Base-by-base conservation (phyloP, 768 basidiomycete genomes). In the Xerocomellus intermedius region DNA sequence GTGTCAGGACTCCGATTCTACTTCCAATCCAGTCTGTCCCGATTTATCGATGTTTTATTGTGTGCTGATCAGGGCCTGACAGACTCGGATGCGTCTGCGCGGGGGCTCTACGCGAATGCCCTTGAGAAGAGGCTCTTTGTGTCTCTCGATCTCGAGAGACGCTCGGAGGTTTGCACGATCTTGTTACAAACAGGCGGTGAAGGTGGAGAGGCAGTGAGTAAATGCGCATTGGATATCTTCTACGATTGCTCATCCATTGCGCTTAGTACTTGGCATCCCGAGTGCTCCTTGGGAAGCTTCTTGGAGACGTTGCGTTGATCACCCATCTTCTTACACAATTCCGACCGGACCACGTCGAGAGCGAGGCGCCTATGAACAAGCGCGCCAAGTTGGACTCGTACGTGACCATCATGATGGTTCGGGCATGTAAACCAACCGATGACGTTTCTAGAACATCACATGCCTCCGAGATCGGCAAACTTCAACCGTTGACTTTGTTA, bases 341-440 rank as follows among this genome's bases (percentile, higher is more conserved):
- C 28, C 80, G 79, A 52, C 85, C 84, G 3, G 63, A 65, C 19
- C 67, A 74, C 3, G 63, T 66, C 21, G 77, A 77, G 21, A 63
- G 66, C 6, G 72, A 71, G 14, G 73, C 79, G 9, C 83, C 82
- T 14, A 79, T 81, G 1, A 77, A 74, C 43, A 94, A 94, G 72
- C 81, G 89, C 19, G 74, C 77, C 10, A 90, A 84, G 64, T 67
- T 83, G 8, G 74, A 81, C 9, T 75, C 75, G 88, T 89, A 61
- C 32, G 88, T 86, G 57, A 33, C 79, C 33, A 21, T 49, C 21
- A 5, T 45, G 21, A 19, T 53, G 32, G 10, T 16, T 39, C 21
- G 4, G 4, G 19, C 5, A 16, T 30, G 7, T 32, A 14, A 8
- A 46, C 37, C 50, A 8, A 46, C 37, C 50, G 22, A 61, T 19